Conservation (phyloP, 257 asterid species). For the Solanum raphanifolium region DNA sequence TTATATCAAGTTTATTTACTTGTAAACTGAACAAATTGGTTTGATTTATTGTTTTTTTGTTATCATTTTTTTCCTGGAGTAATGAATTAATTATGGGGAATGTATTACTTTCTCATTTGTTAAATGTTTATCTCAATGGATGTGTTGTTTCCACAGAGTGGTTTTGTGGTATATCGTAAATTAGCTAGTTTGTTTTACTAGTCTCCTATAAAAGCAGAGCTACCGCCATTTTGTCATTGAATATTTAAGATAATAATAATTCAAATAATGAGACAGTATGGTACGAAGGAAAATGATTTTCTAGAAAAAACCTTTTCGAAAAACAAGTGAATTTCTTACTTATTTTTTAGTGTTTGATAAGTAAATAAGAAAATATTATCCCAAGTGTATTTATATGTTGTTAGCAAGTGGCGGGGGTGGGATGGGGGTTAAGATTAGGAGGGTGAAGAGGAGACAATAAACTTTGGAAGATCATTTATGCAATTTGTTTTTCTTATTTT, state of each 20-base stretch:
- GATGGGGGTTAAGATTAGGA: too few species aligned
- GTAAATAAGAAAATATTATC: neutral
- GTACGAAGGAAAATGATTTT: neutral
- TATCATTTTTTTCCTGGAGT: neutral
- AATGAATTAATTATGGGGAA: neutral
- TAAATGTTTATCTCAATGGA: neutral
- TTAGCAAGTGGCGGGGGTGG: neutral
- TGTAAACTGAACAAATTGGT: neutral
- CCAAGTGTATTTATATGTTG: neutral
- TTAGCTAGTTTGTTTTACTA: neutral
- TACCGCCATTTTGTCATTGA: neutral
- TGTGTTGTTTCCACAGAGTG: neutral
- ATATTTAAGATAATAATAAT: neutral
- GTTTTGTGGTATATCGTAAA: neutral
- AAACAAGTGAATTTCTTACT: neutral
- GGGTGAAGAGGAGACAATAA: neutral
- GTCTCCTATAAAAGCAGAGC: neutral
- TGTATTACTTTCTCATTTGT: neutral
- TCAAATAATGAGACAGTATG: neutral
- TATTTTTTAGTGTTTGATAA: neutral
- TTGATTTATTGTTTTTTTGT: neutral
- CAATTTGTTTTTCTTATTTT: too few species aligned
- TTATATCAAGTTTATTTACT: neutral
- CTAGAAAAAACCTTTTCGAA: neutral
- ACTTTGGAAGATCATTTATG: neutral